Conservation (phyloP, 371 early-diverging fungal genomes). For the Mortierella sp. region DNA sequence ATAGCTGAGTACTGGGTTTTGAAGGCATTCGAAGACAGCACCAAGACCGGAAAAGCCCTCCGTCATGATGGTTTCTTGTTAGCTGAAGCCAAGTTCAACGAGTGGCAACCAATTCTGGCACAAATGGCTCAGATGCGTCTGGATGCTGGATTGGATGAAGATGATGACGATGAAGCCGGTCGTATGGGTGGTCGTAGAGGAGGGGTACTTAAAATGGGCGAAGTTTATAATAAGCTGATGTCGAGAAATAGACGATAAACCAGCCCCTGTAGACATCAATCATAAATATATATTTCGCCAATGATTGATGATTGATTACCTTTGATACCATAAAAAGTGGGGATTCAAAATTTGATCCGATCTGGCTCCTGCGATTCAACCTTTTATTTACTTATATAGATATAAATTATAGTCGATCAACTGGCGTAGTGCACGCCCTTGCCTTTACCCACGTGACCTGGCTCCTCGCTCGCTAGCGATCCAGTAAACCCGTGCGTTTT, state of each 20-base stretch:
- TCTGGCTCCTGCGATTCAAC: not conserved
- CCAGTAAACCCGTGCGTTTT: slow-evolving; percentile 38
- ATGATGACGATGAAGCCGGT: slow-evolving; percentile 44
- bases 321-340: not conserved
- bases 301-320: not conserved
- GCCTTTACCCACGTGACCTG: slow-evolving; percentile 16
- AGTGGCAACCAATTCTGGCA: slow-evolving; percentile 60
- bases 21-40: slow-evolving; percentile 58
- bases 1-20: slow-evolving; percentile 58
- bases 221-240: slow-evolving; percentile 55
- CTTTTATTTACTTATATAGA: not conserved
- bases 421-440: slow-evolving; percentile 22
- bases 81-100: slow-evolving; percentile 58
- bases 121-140: slow-evolving; percentile 60
- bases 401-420: not conserved
- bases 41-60: slow-evolving; percentile 57
- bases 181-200: slow-evolving; percentile 39
- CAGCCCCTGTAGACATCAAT: not conserved
- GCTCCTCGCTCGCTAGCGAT: not conserved
- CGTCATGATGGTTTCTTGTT: slow-evolving; percentile 58
- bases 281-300: not conserved
- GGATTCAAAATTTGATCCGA: not conserved
- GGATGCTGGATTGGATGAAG: slow-evolving; percentile 58
- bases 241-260: slow-evolving; percentile 52
- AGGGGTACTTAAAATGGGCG: slow-evolving; percentile 52